Conservation (phyloP, 805 yeast genomes). For the Wickerhamiella lipophila region DNA sequence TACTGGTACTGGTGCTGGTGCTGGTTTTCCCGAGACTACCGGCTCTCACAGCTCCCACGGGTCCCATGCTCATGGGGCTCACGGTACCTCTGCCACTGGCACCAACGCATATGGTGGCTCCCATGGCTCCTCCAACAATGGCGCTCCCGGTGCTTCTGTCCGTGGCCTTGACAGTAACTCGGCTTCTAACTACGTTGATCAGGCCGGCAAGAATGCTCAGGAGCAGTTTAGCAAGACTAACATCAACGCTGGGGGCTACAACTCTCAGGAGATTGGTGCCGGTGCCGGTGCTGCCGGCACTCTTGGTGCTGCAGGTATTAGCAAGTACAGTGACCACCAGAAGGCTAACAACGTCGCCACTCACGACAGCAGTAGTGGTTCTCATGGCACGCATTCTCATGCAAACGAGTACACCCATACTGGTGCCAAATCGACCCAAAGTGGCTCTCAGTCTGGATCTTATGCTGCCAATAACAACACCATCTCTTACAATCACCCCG, state of each 20-base stretch:
- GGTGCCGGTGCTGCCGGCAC: slow-evolving; percentile 9
- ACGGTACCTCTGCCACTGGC: slow-evolving; percentile 2
- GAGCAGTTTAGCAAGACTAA: slow-evolving; percentile 1
- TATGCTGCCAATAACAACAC: background rate
- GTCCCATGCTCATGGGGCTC: background rate
- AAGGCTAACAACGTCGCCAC: slow-evolving; percentile 2
- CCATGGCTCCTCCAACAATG: background rate
- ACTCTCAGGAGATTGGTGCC: slow-evolving; percentile 6
- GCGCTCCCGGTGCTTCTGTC: background rate
- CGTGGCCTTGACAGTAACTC: background rate
- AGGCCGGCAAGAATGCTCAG: slow-evolving; percentile 3
- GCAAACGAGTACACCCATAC: slow-evolving; percentile 1
- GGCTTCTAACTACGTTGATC: background rate
- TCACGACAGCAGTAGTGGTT: background rate
- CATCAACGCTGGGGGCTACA: slow-evolving; percentile 3
- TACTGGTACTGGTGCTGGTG: slow-evolving; percentile 20
- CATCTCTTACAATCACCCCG: slow-evolving; percentile 1
- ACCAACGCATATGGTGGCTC: background rate
- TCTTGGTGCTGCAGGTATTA: slow-evolving; percentile 8
- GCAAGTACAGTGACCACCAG: background rate
- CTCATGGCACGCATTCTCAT: background rate
- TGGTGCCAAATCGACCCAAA: background rate
- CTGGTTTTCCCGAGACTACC: slow-evolving; percentile 21
- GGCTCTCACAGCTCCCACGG: slow-evolving; percentile 12
- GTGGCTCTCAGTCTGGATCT: slow-evolving; percentile 7